Evolutionary conservation across 257 asterid genomes (phyloP).

Genomic region (Scutellaria minor): DNA sequence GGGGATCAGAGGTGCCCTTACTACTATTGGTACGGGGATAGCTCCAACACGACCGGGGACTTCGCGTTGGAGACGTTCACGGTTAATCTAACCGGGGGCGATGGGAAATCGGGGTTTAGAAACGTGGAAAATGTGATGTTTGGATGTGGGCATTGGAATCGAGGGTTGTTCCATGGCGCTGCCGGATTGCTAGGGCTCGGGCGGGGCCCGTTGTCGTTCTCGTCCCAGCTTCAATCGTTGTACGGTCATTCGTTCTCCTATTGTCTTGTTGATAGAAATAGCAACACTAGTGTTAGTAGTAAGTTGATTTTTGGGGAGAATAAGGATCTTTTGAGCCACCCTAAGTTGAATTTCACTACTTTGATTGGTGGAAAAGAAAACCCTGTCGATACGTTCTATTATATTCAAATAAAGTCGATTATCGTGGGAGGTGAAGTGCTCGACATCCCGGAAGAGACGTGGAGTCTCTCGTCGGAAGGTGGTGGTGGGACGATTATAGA

Average conservation of each 20-base stretch:
- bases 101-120: constrained; percentile 55
- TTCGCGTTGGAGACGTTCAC: constrained; percentile 82
- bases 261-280: constrained; percentile 82
- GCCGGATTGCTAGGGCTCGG: constrained; percentile 88
- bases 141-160: constrained; percentile 97
- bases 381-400: constrained; percentile 78
- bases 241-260: constrained; percentile 85
- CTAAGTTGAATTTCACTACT: constrained; percentile 69
- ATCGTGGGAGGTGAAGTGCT: constrained; percentile 74
- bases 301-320: constrained; percentile 90
- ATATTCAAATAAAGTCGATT: constrained; percentile 66
- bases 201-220: constrained; percentile 76
- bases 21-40: constrained; percentile 94
- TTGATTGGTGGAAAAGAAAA: constrained; percentile 59
- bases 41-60: constrained; percentile 91
- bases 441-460: constrained; percentile 63
- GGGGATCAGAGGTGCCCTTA: constrained; percentile 73
- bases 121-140: constrained; percentile 84
- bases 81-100: constrained; percentile 62
- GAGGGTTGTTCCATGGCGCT: constrained; percentile 96
- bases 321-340: constrained; percentile 49
- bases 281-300: constrained; percentile 78
- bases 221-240: constrained; percentile 75
- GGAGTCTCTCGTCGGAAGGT: constrained; percentile 62
- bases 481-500: constrained; percentile 84